phyloP scores from a whole-genome alignment of 768 basidiomycete species.

The Phaeotremella fagi region DNA sequence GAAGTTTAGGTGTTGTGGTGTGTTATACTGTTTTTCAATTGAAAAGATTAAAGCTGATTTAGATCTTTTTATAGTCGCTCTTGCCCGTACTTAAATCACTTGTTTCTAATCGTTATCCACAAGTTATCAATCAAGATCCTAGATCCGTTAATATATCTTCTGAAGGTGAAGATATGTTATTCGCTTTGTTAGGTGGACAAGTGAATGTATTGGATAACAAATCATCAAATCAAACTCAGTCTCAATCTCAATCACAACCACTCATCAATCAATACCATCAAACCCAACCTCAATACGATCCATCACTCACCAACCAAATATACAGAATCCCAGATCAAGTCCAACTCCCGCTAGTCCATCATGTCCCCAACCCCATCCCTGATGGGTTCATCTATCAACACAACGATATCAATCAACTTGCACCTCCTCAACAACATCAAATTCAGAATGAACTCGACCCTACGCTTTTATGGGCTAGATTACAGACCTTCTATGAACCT shows the following conservation, averaged over 20 bases:
- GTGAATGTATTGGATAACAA: conserved; percentile 12
- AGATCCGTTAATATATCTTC: conserved; percentile 5
- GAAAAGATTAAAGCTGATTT: not conserved
- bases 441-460: conserved; percentile 1
- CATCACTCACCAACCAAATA: not conserved
- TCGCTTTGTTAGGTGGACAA: conserved; percentile 37
- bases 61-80: conserved; percentile 9
- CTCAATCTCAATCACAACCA: not conserved
- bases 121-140: conserved; percentile 17
- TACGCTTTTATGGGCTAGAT: conserved; percentile 33
- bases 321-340: not conserved
- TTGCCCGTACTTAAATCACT: conserved; percentile 29
- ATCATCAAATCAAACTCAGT: not conserved
- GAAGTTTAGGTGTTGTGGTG: conserved; percentile 32
- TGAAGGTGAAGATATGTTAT: conserved; percentile 42
- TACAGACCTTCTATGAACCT: conserved; percentile 43
- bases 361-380: not conserved
- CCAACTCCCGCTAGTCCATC: not conserved
- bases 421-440: not conserved
- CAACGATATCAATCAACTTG: not conserved
- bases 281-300: not conserved
- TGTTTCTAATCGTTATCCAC: conserved; percentile 33
- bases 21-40: not conserved
- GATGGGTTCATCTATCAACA: not conserved
- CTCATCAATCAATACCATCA: not conserved